A percentile compares a stretch with the other conserved stretches of the same genome.
These are phyloP conservation scores for Fusarium keratoplasticum DNA, from an alignment of 2,329 filamentous ascomycete genomes.

Conservation along the genomic window DNA sequence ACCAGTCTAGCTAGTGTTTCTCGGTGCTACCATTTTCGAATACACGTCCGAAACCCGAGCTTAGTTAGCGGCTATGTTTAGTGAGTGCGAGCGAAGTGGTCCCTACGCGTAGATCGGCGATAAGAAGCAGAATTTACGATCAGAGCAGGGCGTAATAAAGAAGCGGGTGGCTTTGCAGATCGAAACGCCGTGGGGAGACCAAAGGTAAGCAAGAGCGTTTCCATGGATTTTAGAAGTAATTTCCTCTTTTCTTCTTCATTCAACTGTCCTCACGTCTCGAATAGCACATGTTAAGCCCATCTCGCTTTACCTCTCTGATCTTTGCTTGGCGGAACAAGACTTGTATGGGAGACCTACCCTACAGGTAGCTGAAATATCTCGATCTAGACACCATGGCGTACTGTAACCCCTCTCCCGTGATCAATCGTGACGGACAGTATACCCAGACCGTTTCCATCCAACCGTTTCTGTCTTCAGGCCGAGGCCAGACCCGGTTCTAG, in stretches of 20 bases:
- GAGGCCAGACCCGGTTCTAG: neutral
- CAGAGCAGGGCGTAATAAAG: neutral
- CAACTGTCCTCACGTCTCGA: neutral
- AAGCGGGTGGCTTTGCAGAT: neutral
- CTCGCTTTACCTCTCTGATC: neutral
- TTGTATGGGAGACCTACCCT: neutral
- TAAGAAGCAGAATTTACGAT: neutral
- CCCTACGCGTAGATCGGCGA: neutral
- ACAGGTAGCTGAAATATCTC: neutral
- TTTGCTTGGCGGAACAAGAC: neutral
- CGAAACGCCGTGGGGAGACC: neutral
- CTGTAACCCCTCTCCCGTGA: neutral
- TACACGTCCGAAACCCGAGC: neutral
- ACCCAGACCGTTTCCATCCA: neutral
- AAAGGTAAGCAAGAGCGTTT: neutral
- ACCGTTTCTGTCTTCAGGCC: neutral
- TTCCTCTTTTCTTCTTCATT: neutral
- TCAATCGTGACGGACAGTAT: neutral
- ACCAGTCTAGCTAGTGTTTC: neutral
- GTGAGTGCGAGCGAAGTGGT: neutral
- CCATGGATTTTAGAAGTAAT: neutral
- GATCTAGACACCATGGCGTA: neutral
- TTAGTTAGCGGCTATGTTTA: neutral
- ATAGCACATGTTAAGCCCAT: neutral
- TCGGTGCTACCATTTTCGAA: neutral